phyloP scores from a whole-genome alignment of 768 basidiomycete species.

The Podaxis pistillaris region DNA sequence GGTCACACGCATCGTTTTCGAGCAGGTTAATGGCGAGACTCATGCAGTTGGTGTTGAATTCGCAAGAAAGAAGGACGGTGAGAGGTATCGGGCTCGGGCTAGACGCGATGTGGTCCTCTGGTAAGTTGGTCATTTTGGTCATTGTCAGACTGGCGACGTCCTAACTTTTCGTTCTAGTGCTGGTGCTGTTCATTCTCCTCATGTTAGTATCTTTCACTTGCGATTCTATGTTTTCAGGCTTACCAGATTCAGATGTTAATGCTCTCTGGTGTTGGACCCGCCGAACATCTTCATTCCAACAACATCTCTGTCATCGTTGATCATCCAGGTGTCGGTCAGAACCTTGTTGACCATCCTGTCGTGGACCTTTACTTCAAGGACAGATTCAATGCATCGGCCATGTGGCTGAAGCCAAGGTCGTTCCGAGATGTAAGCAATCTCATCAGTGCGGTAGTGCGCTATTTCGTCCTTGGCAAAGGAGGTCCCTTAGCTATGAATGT shows the following conservation, averaged over 20 bases:
- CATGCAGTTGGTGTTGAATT: slow-evolving; percentile 63
- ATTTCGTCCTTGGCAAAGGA: slow-evolving; percentile 37
- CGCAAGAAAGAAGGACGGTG: slow-evolving; percentile 29
- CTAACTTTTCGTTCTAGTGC: slow-evolving; percentile 34
- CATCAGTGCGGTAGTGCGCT: slow-evolving; percentile 46
- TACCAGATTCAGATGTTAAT: slow-evolving; percentile 48
- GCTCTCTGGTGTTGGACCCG: slow-evolving; percentile 77
- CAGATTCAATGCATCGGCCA: slow-evolving; percentile 41
- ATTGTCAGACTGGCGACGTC: not conserved
- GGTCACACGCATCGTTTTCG: slow-evolving; percentile 54
- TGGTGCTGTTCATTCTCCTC: slow-evolving; percentile 59
- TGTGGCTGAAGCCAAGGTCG: slow-evolving; percentile 35
- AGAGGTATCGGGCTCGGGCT: slow-evolving; percentile 39
- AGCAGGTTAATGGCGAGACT: slow-evolving; percentile 27
- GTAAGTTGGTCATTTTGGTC: slow-evolving; percentile 33
- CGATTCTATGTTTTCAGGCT: not conserved
- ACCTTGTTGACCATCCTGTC: slow-evolving; percentile 69
- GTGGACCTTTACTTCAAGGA: slow-evolving; percentile 54
- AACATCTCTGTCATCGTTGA: slow-evolving; percentile 57
- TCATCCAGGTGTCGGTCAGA: slow-evolving; percentile 73
- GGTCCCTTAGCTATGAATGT: slow-evolving; percentile 61
- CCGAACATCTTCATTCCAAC: slow-evolving; percentile 48
- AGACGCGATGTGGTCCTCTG: slow-evolving; percentile 54
- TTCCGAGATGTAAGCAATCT: slow-evolving; percentile 33
- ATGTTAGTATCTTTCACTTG: slow-evolving; percentile 26